Evolutionary conservation across 139 green algal genomes (phyloP).

Genomic region (Astrephomene gubernaculifera): DNA sequence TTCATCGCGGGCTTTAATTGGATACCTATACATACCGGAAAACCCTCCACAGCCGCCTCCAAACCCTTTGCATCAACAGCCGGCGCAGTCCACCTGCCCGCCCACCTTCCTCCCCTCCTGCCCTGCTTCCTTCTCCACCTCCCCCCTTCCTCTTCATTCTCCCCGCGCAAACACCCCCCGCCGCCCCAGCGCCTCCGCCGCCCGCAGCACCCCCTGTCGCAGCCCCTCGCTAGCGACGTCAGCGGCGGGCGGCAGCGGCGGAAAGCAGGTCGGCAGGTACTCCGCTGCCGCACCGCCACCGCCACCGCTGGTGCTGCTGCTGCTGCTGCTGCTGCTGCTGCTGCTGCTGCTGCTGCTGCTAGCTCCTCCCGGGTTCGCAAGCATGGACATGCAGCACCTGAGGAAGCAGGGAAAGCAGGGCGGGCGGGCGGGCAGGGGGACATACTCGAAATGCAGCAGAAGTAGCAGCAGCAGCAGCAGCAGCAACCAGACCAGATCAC

Average conservation of each 20-base stretch:
- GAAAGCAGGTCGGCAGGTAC: background rate
- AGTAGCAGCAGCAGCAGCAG: background rate
- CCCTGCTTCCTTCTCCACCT: no score
- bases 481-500: no score
- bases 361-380: background rate
- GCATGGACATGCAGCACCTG: background rate
- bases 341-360: background rate
- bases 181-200: slow-evolving; percentile 12
- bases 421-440: background rate
- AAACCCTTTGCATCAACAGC: no score
- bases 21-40: no score
- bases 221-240: slow-evolving; percentile 30
- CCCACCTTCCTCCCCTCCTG: no score
- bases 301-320: no score
- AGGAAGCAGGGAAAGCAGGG: background rate
- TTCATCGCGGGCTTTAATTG: no score
- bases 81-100: no score
- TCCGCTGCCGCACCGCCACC: no score
- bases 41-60: no score
- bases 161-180: background rate
- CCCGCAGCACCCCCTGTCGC: background rate
- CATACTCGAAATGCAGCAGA: background rate
- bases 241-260: slow-evolving; percentile 47
- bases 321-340: no score
- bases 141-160: no score